Evolutionary conservation across 1,139 yeast genomes (phyloP).

Genomic region (Lodderomyces oxycetoniae): DNA sequence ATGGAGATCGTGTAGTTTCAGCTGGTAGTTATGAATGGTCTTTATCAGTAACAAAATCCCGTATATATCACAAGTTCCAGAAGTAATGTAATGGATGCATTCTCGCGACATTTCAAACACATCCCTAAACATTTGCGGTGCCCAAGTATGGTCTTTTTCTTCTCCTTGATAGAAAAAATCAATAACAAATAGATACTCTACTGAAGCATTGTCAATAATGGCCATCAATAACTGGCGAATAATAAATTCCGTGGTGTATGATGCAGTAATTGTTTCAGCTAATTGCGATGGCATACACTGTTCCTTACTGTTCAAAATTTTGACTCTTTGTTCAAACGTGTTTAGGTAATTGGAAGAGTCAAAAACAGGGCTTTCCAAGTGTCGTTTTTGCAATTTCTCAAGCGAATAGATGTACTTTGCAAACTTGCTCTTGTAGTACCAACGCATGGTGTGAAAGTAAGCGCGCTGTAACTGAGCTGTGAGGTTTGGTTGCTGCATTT

Average conservation of each 20-base stretch:
- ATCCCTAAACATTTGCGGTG: constrained; percentile 50
- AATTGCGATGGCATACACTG: constrained; percentile 65
- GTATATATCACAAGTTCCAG: constrained; percentile 61
- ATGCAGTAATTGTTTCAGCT: constrained; percentile 69
- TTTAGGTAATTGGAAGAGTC: constrained; percentile 50
- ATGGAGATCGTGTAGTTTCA: constrained; percentile 58
- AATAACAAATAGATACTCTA: constrained; percentile 68
- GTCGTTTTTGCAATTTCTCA: constrained; percentile 53
- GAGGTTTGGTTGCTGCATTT: constrained; percentile 52
- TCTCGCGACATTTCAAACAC: constrained; percentile 41
- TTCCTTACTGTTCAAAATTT: constrained; percentile 28
- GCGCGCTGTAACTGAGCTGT: constrained; percentile 78
- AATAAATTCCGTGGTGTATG: constrained; percentile 68
- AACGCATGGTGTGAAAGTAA: constrained; percentile 79
- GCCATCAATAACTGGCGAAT: constrained; percentile 73
- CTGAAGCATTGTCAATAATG: constrained; percentile 68
- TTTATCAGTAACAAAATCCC: constrained; percentile 79
- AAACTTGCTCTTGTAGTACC: constrained; percentile 85
- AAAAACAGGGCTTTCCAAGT: constrained; percentile 50
- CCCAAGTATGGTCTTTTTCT: constrained; percentile 44
- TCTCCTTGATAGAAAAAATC: constrained; percentile 62
- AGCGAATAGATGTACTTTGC: constrained; percentile 74
- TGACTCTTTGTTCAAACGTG: constrained; percentile 54
- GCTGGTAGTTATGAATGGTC: constrained; percentile 58
- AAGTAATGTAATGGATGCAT: constrained; percentile 20